A percentile compares a stretch with the other conserved stretches of the same genome.
phyloP scores from a whole-genome alignment of 352 stramenopile genomes.

The Pythium myriotylum region DNA sequence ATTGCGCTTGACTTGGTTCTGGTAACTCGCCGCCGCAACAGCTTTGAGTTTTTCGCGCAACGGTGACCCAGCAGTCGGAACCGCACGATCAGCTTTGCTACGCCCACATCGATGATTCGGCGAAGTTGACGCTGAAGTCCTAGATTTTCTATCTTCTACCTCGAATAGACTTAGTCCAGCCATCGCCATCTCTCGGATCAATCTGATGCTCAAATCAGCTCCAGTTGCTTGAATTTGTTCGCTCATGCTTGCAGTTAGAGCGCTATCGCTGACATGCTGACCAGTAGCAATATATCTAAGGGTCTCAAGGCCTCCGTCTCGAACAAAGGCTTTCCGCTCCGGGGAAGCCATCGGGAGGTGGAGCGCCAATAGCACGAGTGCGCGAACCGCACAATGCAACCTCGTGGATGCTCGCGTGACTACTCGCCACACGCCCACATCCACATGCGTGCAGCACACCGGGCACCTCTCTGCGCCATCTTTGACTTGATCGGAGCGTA shows the following conservation, averaged over 20 bases:
- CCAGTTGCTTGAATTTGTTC: too few species aligned
- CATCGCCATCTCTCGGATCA: slow-evolving; percentile 12
- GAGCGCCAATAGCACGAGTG: slow-evolving; percentile 33
- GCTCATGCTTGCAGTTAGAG: too few species aligned
- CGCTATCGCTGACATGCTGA: too few species aligned
- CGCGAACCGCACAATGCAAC: slow-evolving; percentile 43
- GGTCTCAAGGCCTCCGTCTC: slow-evolving; percentile 5
- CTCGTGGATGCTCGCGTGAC: slow-evolving; percentile 18
- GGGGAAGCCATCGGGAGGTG: slow-evolving; percentile 36
- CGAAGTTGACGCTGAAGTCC: background rate
- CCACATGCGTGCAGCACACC: slow-evolving; percentile 1
- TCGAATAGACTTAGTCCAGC: slow-evolving; percentile 11
- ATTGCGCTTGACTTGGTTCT: background rate
- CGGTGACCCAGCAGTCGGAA: background rate
- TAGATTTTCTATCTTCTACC: background rate
- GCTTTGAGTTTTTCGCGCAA: slow-evolving; percentile 17
- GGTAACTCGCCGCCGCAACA: slow-evolving; percentile 3
- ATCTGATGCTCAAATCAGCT: background rate
- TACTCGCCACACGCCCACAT: slow-evolving; percentile 15
- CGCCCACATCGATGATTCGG: too few species aligned
- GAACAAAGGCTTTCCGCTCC: slow-evolving; percentile 36
- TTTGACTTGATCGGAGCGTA: background rate
- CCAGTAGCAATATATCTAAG: background rate
- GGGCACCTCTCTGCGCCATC: background rate
- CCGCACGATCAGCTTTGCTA: too few species aligned